phyloP scores from a whole-genome alignment of 2,329 filamentous ascomycete species.

The Pseudopyrenochaeta lycopersici region DNA sequence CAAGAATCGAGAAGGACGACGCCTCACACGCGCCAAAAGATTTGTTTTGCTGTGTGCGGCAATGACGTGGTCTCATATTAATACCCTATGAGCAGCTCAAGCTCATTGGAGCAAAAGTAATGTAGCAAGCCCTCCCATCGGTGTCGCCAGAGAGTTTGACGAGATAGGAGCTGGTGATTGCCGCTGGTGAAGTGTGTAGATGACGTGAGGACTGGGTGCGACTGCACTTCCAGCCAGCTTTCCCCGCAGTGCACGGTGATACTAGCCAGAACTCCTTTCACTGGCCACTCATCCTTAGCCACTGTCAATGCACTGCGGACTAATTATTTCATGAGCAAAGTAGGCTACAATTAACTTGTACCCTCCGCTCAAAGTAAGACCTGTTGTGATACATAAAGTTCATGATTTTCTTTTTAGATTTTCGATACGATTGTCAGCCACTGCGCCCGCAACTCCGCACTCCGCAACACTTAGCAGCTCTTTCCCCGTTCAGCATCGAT shows the following conservation, averaged over 20 bases:
- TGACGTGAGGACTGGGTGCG: background rate
- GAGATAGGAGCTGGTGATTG: background rate
- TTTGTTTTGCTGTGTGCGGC: background rate
- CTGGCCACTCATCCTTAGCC: background rate
- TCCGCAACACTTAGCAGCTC: background rate
- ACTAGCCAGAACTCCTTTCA: background rate
- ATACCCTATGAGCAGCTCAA: background rate
- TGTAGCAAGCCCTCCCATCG: background rate
- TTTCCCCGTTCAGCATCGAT: background rate
- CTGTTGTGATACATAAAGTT: too few relatives aligned
- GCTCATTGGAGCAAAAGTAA: background rate
- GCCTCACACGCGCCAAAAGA: background rate
- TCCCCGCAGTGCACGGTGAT: background rate
- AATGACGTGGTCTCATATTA: background rate
- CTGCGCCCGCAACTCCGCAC: too few relatives aligned
- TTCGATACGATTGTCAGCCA: too few relatives aligned
- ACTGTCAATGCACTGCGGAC: background rate
- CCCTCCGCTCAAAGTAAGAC: too few relatives aligned
- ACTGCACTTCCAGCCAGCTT: background rate
- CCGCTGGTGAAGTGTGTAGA: background rate
- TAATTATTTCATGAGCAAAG: too few relatives aligned
- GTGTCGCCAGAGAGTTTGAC: background rate
- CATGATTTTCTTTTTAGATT: too few relatives aligned
- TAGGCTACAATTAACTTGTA: too few relatives aligned
- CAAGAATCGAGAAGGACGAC: background rate